phyloP scores from a whole-genome alignment of 2,329 filamentous ascomycete species.

The Cordyceps tenuipes region DNA sequence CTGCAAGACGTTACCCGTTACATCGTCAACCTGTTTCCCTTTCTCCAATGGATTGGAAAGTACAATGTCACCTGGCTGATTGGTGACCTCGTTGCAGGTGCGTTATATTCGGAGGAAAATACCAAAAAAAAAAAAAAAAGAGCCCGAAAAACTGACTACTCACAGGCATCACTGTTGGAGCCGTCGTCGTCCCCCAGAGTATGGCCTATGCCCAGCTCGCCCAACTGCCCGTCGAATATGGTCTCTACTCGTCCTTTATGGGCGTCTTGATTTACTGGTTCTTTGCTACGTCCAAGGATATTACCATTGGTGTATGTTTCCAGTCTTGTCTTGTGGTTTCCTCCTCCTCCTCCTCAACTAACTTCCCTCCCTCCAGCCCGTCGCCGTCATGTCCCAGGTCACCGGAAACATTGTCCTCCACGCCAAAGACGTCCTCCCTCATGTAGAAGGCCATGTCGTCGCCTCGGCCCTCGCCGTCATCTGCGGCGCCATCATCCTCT shows the following conservation, averaged over 20 bases:
- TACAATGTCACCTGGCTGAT: slow-evolving; percentile 41
- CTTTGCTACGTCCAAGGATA: slow-evolving; percentile 89
- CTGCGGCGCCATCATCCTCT: slow-evolving; percentile 39
- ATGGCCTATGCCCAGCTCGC: slow-evolving; percentile 46
- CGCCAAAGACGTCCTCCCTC: slow-evolving; percentile 29
- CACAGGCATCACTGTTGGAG: slow-evolving; percentile 24
- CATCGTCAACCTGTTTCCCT: slow-evolving; percentile 37
- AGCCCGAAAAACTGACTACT: slow-evolving; percentile 5
- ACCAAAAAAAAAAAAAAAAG: background rate
- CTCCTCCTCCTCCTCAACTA: background rate
- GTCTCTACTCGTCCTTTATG: slow-evolving; percentile 75
- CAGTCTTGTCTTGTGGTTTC: no score
- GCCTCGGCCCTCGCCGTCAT: slow-evolving; percentile 41
- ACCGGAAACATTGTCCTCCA: slow-evolving; percentile 40
- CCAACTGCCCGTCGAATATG: slow-evolving; percentile 39
- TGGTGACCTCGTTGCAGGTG: slow-evolving; percentile 38
- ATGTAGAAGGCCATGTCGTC: slow-evolving; percentile 33
- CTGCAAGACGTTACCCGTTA: slow-evolving; percentile 25
- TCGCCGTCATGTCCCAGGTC: slow-evolving; percentile 45
- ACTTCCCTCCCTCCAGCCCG: slow-evolving; percentile 32
- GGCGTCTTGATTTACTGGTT: slow-evolving; percentile 94
- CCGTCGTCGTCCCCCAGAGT: slow-evolving; percentile 45
- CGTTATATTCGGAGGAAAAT: background rate
- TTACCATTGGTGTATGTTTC: slow-evolving; percentile 64
- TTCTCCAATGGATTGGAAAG: slow-evolving; percentile 40